Conservation (phyloP, 2,329 filamentous ascomycete genomes). For the Ampelomyces quisqualis region DNA sequence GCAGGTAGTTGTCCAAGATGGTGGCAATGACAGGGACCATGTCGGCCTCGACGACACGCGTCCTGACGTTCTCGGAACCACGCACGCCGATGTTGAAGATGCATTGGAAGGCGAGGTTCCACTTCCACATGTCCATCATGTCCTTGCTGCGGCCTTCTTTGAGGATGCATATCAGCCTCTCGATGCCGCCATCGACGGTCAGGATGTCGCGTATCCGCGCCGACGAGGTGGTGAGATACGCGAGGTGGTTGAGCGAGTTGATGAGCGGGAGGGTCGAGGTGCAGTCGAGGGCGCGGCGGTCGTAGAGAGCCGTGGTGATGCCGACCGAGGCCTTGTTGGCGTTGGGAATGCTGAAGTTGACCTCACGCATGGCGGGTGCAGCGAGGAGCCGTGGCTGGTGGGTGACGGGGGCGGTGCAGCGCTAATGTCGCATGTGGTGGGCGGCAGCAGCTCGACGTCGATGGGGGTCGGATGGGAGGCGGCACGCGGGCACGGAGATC, state of each 20-base stretch:
- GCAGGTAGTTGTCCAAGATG: constrained; percentile 97
- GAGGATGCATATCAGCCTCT: constrained; percentile 92
- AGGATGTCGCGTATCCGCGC: constrained; percentile 96
- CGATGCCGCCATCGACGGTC: constrained; percentile 97
- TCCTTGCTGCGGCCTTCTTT: constrained; percentile 97
- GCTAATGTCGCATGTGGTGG: constrained; percentile 38
- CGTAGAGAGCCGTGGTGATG: constrained; percentile 97
- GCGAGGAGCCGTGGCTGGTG: constrained; percentile 15
- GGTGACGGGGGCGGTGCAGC: constrained; percentile 29
- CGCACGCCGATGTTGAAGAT: constrained; percentile 98
- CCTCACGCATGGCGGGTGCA: constrained; percentile 81
- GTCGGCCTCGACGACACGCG: constrained; percentile 94
- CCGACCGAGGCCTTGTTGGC: constrained; percentile 99
- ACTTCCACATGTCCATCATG: constrained; percentile 99
- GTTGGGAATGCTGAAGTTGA: constrained; percentile 99
- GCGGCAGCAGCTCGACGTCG: constrained; percentile 13
- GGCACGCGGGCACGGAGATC: constrained; percentile 12
- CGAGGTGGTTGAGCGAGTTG: constrained; percentile 98
- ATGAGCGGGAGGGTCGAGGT: constrained; percentile 96
- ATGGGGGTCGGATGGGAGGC: too few species aligned
- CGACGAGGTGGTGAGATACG: constrained; percentile 96
- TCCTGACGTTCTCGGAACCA: constrained; percentile 90
- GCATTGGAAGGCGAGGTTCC: constrained; percentile 98
- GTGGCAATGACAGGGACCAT: constrained; percentile 99
- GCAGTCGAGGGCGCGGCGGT: constrained; percentile 94